Evolutionary conservation across 805 yeast species (phyloP), one percentile per base, ranked within the genome.

Genomic region (Cyberlindnera mrakii): DNA sequence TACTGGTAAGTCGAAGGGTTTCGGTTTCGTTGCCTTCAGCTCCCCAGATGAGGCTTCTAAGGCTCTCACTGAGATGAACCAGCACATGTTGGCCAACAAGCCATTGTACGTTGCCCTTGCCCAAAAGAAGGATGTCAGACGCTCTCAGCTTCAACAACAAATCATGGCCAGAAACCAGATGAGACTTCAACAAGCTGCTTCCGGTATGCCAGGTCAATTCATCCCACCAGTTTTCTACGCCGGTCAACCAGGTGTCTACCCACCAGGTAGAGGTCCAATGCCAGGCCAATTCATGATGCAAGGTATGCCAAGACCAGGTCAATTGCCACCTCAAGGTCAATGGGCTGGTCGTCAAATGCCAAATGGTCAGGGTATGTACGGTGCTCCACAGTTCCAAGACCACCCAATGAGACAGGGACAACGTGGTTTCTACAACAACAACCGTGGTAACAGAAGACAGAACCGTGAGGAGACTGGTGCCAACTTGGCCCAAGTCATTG

Each of bases 101-200:
- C 99, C 98, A 61, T 77, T 93, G 65, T 93, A 91, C 68, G 99
- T 93, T 71, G 96, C 97, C 49, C 81, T 93, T 64, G 99, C 99
- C 58, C 99, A 93, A 80, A 86, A 96, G 71, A 91, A 88, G 75
- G 99, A 91, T 59, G 96, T 88, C 46, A 89, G 99, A 80, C 85
- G 96, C 67, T 79, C 87, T 59, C 98, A 93, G 76, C 77, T 93
- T 67, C 91, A 88, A 68, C 98, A 93, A 75, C 98, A 93, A 74
- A 85, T 89, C 65, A 95, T 86, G 70, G 97, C 96, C 55, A 87
- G 96, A 77, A 88, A 87, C 80, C 97, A 91, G 74, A 80, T 90
- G 84, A 87, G 97, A 78, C 78, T 89, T 78, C 98, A 91, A 77
- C 96, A 89, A 71, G 95, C 90, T 66, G 95, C 95, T 54, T 79